A percentile compares a stretch with the other conserved stretches of the same genome.
Conservation (phyloP, 164 flowering plant genomes). For the Stephania yunnanensis region DNA sequence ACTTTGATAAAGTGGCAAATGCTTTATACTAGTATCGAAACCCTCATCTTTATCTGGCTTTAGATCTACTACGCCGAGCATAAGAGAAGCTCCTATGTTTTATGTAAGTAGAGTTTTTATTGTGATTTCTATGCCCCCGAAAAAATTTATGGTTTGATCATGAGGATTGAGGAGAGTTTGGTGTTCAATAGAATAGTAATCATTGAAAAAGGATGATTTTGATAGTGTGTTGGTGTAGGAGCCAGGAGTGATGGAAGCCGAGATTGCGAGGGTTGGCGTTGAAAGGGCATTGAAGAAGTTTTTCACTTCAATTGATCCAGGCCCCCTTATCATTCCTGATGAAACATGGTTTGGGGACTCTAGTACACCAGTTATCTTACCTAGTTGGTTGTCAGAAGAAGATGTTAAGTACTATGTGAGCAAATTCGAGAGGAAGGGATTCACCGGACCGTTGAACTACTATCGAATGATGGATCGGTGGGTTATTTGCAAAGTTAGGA, state of each 20-base stretch:
- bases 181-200: too few species aligned
- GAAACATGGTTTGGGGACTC: slow-evolving; percentile 25
- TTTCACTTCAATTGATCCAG: slow-evolving; percentile 31
- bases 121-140: too few species aligned
- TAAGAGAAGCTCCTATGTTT: too few species aligned
- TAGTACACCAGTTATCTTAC: slow-evolving; percentile 19
- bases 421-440: slow-evolving; percentile 45
- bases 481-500: slow-evolving; percentile 9
- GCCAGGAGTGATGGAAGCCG: slow-evolving; percentile 9
- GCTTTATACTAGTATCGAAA: too few species aligned
- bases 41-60: too few species aligned
- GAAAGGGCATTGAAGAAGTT: slow-evolving; percentile 25
- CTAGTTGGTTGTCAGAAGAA: slow-evolving; percentile 56
- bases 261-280: slow-evolving; percentile 6
- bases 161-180: too few species aligned
- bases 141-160: too few species aligned
- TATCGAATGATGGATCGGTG: slow-evolving; percentile 55
- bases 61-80: too few species aligned
- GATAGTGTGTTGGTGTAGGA: not conserved
- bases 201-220: too few species aligned
- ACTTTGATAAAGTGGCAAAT: too few species aligned
- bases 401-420: slow-evolving; percentile 47
- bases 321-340: slow-evolving; percentile 36
- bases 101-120: too few species aligned
- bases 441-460: slow-evolving; percentile 70